Base-by-base conservation (phyloP, 2,329 filamentous ascomycete genomes). In the Passalora sequoiae region DNA sequence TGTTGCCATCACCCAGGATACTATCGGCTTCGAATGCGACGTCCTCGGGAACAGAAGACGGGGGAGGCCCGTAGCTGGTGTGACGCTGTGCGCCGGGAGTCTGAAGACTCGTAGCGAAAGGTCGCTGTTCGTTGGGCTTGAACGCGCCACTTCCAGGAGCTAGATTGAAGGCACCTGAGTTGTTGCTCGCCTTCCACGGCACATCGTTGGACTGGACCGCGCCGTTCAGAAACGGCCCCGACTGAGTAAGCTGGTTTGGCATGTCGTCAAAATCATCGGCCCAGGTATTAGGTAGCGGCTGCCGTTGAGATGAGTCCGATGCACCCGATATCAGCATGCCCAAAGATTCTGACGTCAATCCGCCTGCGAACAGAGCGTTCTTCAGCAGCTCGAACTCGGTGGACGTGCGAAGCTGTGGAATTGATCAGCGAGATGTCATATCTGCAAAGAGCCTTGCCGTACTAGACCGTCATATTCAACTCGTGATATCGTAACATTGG, bases 381-480 rank as follows among this genome's bases (percentile, higher is more conserved):
- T 66, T 71, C 40, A 78, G 65, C 29, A 68, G 64, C 46, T 68
- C 72, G 58, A 80, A 82, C 61, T 81, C 72, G 46, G 66, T 69
- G 38, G 71, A 68, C 20, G 50, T 49, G 41, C 63, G 67, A 19
- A 65, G 59, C 68, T 71, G 39, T 27, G 6, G 37, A 1, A 6
- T n/a, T 8, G 6, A 32, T 50, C 31, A 45, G 38, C 24, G 20
- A 10, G n/a, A 29, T 17, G 22, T 13, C 9, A 9, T 10, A 32
- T 15, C 13, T 15, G 16, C 12, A 9, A 15, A 9, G 6, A 21
- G n/a, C 13, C 7, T n/a, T 4, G 38, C 10, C 72, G 62, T 53
- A 80, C 70, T 47, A 88, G 69, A 37, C 62, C 63, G 38, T 81
- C 73, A 64, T 87, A 78, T 58, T 88, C 80, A 38, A 66, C 61